Base-by-base conservation (phyloP, 2,329 filamentous ascomycete species). In the Colletotrichum scovillei region DNA sequence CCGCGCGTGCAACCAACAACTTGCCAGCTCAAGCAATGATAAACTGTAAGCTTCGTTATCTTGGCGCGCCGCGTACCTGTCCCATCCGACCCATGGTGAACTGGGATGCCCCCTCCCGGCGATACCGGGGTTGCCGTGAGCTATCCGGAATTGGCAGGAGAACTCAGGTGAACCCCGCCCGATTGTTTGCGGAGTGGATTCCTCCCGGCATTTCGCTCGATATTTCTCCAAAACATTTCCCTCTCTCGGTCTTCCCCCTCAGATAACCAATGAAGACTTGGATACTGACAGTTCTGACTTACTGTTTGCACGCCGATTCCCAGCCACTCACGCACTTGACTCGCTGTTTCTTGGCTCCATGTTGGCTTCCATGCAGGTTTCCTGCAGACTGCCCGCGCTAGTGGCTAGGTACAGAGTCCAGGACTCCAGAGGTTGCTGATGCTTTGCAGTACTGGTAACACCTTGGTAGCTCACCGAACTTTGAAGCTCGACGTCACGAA, bases 91-190 rank as follows among this genome's bases (percentile, higher is more conserved):
- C 53, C 53, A 56, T 3, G 14, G 53, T 56, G 22, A 56, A 24
- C 52, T 3, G 62, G 49, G 14, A 64, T 28, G 22, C 12, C 14
- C 19, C n/a, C n/a, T 19, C 59, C 42, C 60, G 30, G 6, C 5
- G 62, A 4, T 14, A 30, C 52, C 63, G 63, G 63, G 63, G 49
- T 42, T 9, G 52, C 63, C 63, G 63, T 9, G 63, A 56, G 63
- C 63, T 65, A 57, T 22, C 60, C 60, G 6, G 24, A 26, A 62
- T n/a, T 28, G 60, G 71, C 56, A 69, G 66, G 70, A 59, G 28
- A 9, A 24, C 9, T 49, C 26, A 57, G 22, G 26, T 35, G 22
- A n/a, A 42, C 46, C 55, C 67, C 70, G 55, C 70, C 42, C 55
- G 55, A 62, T 28, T 12, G 24, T 57, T 49, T 16, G 26, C 19